Conservation (phyloP, 345 rosid species). For the Mallotus nudiflorus region DNA sequence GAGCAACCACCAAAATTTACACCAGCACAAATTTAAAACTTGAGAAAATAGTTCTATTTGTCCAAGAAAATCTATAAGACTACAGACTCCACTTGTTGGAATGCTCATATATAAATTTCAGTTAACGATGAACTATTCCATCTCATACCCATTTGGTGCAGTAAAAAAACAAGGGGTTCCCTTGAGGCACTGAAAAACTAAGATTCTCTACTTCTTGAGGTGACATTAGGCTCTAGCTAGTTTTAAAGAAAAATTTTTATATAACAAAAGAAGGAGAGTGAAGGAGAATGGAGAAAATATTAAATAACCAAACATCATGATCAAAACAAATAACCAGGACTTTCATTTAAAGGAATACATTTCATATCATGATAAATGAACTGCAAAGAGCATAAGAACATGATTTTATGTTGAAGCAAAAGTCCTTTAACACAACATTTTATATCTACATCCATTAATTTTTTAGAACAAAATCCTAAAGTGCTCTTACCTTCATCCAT, state of each 20-base stretch:
- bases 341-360: neutral
- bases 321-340: neutral
- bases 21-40: neutral
- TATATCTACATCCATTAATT: neutral
- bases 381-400: too few species aligned
- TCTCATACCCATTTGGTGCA: neutral
- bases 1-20: neutral
- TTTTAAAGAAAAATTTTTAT: too few species aligned
- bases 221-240: too few species aligned
- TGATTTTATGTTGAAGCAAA: neutral
- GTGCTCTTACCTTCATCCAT: neutral
- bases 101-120: too few species aligned
- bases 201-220: too few species aligned
- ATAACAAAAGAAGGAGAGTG: neutral
- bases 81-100: neutral
- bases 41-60: neutral
- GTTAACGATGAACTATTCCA: neutral
- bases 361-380: neutral
- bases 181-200: neutral
- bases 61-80: neutral
- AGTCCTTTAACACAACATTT: neutral
- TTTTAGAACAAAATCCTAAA: neutral
- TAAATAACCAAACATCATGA: neutral
- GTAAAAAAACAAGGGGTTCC: neutral
- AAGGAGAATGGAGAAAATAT: neutral